Percentiles rank a stretch among this genome's conserved stretches.
phyloP scores from a whole-genome alignment of 768 basidiomycete genomes.

The Ramaria sp. region DNA sequence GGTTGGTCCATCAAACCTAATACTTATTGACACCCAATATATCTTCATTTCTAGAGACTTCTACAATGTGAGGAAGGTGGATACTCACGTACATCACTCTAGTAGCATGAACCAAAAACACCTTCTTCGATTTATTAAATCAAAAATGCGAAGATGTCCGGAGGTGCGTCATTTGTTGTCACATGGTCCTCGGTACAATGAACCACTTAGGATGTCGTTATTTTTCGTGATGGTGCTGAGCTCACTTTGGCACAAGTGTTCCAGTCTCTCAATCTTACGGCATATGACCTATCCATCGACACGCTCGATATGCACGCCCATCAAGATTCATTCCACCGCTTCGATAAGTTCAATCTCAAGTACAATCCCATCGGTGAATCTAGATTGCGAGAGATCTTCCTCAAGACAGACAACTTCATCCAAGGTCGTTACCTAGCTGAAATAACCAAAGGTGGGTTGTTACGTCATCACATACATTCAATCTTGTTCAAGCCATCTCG shows the following conservation, averaged over 20 bases:
- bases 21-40: neutral
- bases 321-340: conserved; percentile 95
- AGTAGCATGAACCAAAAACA: conserved; percentile 99
- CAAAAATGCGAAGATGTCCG: conserved; percentile 88
- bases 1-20: conserved; percentile 31
- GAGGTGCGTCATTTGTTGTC: conserved; percentile 35
- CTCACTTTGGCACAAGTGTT: conserved; percentile 92
- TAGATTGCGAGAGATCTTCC: conserved; percentile 88
- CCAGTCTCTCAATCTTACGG: conserved; percentile 85
- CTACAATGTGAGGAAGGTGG: conserved; percentile 96
- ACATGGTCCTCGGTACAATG: neutral
- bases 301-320: conserved; percentile 99
- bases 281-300: conserved; percentile 97
- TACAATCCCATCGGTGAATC: conserved; percentile 97
- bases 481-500: neutral
- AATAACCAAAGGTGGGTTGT: conserved; percentile 63
- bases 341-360: conserved; percentile 96
- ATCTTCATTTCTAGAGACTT: conserved; percentile 60
- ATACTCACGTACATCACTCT: conserved; percentile 97
- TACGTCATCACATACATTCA: neutral
- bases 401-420: conserved; percentile 96
- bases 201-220: conserved; percentile 72
- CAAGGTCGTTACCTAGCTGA: conserved; percentile 91
- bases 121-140: conserved; percentile 93
- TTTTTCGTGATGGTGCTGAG: conserved; percentile 84